Evolutionary conservation across 106 monocot species (phyloP).

Genomic region (Posidonia australis): DNA sequence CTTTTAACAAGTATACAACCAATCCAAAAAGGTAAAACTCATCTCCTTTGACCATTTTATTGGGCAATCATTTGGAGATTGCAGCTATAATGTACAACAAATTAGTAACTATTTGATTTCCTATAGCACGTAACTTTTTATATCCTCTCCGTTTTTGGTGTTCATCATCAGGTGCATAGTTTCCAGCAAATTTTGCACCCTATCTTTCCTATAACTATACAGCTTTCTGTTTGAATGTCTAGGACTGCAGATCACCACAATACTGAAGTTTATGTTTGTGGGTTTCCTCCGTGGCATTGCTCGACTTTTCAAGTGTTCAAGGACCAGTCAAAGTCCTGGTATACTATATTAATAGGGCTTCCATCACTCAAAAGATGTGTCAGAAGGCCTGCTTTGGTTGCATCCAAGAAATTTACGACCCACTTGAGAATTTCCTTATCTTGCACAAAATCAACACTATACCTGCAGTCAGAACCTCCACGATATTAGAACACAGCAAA

Average conservation of each 20-base stretch:
- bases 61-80: too few species aligned
- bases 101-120: too few species aligned
- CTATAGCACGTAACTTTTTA: too few species aligned
- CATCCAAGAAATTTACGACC: slow-evolving; percentile 68
- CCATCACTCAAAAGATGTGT: slow-evolving; percentile 81
- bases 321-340: slow-evolving; percentile 76
- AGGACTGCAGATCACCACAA: too few species aligned
- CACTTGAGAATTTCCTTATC: slow-evolving; percentile 77
- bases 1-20: too few species aligned
- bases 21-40: too few species aligned
- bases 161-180: too few species aligned
- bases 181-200: too few species aligned
- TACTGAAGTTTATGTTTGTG: background rate
- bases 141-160: too few species aligned
- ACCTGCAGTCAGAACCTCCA: slow-evolving; percentile 28
- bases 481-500: background rate
- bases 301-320: slow-evolving; percentile 36
- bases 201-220: too few species aligned
- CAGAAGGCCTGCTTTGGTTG: slow-evolving; percentile 67
- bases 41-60: too few species aligned
- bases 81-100: too few species aligned
- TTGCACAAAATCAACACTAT: slow-evolving; percentile 63
- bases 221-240: background rate
- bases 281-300: background rate
- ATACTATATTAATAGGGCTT: slow-evolving; percentile 43